Evolutionary conservation across 1,284 basidiomycete genomes (phyloP).

Genomic region (Ustilago vetiveriae): DNA sequence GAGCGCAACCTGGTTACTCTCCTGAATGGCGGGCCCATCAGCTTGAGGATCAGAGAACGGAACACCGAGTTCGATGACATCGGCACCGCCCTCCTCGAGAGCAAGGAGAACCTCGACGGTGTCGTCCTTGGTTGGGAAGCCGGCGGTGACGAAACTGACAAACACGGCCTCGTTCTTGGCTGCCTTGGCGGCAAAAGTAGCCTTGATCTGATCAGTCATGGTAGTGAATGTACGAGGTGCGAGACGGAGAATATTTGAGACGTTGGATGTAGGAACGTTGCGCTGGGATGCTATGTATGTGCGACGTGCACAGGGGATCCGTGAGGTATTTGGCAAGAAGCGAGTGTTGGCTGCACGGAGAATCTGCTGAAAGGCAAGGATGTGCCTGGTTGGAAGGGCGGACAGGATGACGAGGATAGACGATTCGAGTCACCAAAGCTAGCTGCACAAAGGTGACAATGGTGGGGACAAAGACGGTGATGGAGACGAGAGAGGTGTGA

Average conservation of each 20-base stretch:
- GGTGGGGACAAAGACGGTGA: not conserved
- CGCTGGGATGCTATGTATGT: no score
- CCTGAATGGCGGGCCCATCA: conserved; percentile 87
- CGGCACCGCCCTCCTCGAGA: conserved; percentile 90
- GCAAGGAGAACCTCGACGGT: conserved; percentile 89
- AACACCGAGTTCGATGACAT: conserved; percentile 94
- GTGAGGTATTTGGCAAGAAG: not conserved
- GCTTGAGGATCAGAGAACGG: conserved; percentile 96
- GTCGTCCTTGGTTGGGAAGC: conserved; percentile 69
- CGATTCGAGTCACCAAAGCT: conserved; percentile 29
- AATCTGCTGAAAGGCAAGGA: conserved; percentile 1
- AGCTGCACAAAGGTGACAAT: conserved; percentile 15
- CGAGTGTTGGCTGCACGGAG: conserved; percentile 5
- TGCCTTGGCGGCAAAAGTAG: conserved; percentile 56
- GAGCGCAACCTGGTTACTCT: conserved; percentile 74
- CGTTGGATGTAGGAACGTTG: no score
- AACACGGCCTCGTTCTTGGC: conserved; percentile 64
- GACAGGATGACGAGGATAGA: conserved; percentile 12
- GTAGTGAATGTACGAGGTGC: conserved; percentile 6
- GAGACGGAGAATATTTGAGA: not conserved
- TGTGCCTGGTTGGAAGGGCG: not conserved
- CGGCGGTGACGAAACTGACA: conserved; percentile 65
- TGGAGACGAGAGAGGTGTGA: not conserved
- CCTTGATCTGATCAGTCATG: conserved; percentile 61
- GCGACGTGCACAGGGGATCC: no score